Conservation (phyloP, 2,329 filamentous ascomycete genomes). For the Nothophoma quercina region DNA sequence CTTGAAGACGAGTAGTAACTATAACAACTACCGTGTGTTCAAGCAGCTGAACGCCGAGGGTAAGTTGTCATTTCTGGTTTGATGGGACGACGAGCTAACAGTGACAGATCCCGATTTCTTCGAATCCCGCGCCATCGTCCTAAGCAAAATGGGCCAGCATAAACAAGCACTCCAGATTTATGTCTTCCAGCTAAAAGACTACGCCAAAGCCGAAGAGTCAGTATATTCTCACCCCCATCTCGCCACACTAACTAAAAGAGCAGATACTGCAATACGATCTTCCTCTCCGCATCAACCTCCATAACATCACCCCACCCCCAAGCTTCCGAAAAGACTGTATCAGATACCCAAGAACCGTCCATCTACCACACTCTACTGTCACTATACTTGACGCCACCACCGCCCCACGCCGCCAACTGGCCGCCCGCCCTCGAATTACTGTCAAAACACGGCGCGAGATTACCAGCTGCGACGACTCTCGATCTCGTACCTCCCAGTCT, state of each 20-base stretch:
- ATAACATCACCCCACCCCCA: conserved; percentile 36
- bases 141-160: conserved; percentile 95
- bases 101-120: conserved; percentile 79
- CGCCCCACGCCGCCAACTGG: conserved; percentile 75
- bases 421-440: conserved; percentile 84
- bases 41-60: conserved; percentile 79
- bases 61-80: conserved; percentile 52
- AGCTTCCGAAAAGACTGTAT: conserved; percentile 18
- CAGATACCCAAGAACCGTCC: conserved; percentile 68
- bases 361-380: conserved; percentile 93
- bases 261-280: conserved; percentile 81
- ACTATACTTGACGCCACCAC: conserved; percentile 83
- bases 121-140: conserved; percentile 86
- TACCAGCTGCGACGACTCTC: conserved; percentile 86
- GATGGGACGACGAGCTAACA: conserved; percentile 2
- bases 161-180: conserved; percentile 97
- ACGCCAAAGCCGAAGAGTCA: conserved; percentile 89
- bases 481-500: conserved; percentile 83
- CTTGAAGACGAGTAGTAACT: conserved; percentile 77
- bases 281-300: conserved; percentile 60
- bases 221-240: conserved; percentile 5
- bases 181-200: conserved; percentile 91
- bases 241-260: conserved; percentile 56
- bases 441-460: conserved; percentile 88
- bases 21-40: conserved; percentile 81